Evolutionary conservation across 2,329 filamentous ascomycete genomes (phyloP).

Genomic region (Fusarium lateritium): DNA sequence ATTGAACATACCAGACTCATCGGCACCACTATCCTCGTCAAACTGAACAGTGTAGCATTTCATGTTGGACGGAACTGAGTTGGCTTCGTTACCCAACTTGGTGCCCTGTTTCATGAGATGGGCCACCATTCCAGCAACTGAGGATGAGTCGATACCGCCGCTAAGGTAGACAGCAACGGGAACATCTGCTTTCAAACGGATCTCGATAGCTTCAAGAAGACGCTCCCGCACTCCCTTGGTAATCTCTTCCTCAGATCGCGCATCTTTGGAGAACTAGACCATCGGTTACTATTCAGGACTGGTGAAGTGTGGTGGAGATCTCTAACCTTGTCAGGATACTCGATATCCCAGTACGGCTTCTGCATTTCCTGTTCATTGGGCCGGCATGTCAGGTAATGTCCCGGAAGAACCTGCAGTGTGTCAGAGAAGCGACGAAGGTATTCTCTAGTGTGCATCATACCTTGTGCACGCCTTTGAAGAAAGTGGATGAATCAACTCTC

Average conservation of each 20-base stretch:
- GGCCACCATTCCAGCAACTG: conserved; percentile 9
- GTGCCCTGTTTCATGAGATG: conserved; percentile 13
- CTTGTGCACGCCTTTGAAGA: conserved; percentile 7
- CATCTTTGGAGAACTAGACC: background rate
- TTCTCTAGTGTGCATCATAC: background rate
- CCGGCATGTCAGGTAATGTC: background rate
- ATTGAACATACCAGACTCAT: background rate
- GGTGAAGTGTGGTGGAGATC: accelerated
- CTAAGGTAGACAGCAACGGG: conserved; percentile 13
- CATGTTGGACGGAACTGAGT: background rate
- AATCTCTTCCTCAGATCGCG: background rate
- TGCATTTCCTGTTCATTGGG: conserved; percentile 2
- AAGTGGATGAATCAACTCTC: conserved; percentile 5
- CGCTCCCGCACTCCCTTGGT: background rate
- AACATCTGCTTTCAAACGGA: conserved; percentile 12
- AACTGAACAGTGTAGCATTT: conserved; percentile 13
- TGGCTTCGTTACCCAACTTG: background rate
- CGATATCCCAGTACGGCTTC: conserved; percentile 10
- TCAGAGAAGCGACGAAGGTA: no score
- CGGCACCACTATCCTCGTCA: conserved; percentile 3
- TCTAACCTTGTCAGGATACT: conserved; percentile 14
- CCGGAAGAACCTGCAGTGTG: background rate
- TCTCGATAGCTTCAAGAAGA: background rate
- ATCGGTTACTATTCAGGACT: background rate
- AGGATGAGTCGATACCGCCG: conserved; percentile 5